Evolutionary conservation across 164 flowering plant species (phyloP).

Genomic region (Umbellularia californica): DNA sequence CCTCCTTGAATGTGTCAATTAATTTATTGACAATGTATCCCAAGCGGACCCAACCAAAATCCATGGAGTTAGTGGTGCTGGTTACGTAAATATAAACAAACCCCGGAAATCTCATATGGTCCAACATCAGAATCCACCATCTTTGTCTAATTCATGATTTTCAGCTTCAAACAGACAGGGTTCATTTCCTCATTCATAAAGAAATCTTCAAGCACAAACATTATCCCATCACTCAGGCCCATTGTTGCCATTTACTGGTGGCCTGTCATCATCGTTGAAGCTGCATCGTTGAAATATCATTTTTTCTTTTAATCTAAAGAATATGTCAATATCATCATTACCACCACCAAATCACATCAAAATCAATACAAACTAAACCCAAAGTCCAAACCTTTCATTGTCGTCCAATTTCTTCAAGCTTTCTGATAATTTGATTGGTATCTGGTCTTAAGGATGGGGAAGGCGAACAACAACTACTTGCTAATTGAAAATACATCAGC

Average conservation of each 20-base stretch:
- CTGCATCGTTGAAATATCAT: background rate
- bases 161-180: background rate
- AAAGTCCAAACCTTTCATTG: conserved; percentile 14
- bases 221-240: background rate
- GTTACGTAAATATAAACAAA: background rate
- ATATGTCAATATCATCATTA: background rate
- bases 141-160: background rate
- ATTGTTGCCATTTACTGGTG: background rate
- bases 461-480: conserved; percentile 91
- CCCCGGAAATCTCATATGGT: background rate
- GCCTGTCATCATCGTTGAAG: background rate
- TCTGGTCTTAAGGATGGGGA: conserved; percentile 75
- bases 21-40: background rate
- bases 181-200: background rate
- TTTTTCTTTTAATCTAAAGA: background rate
- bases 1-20: background rate
- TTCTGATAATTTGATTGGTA: conserved; percentile 55
- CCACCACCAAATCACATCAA: background rate
- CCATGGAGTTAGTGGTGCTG: background rate
- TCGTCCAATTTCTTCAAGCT: conserved; percentile 73
- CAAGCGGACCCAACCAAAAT: background rate
- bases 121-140: background rate
- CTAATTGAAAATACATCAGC: conserved; percentile 70
- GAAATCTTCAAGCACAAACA: background rate
- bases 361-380: background rate